Percentiles rank a stretch among this genome's conserved stretches.
These are phyloP conservation scores for Sporormia fimetaria DNA, from an alignment of 495 filamentous ascomycete species.

Conservation along the genomic window DNA sequence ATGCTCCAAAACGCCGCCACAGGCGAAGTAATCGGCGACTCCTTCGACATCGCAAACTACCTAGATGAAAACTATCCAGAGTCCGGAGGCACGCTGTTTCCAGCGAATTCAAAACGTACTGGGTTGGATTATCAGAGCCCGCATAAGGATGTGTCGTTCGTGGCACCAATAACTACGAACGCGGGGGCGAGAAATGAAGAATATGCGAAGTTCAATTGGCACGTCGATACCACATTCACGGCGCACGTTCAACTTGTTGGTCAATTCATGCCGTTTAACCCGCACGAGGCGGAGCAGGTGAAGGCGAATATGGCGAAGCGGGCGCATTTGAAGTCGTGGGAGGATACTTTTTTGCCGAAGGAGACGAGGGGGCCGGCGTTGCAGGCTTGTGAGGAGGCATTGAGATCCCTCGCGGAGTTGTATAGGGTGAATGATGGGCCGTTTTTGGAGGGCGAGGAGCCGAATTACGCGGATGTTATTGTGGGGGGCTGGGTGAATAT, in stretches of 20 bases:
- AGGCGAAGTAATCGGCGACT: constrained; percentile 41
- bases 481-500: constrained; percentile 51
- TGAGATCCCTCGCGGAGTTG: constrained; percentile 38
- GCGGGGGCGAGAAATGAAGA: constrained; percentile 11
- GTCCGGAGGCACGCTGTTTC: constrained; percentile 35
- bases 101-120: constrained; percentile 11
- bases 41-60: constrained; percentile 51
- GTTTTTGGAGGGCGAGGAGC: constrained; percentile 38
- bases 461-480: constrained; percentile 51
- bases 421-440: constrained; percentile 38
- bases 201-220: constrained; percentile 38
- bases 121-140: constrained; percentile 20
- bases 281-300: constrained; percentile 31
- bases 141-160: constrained; percentile 16
- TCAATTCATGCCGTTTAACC: constrained; percentile 37
- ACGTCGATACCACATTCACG: constrained; percentile 43
- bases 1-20: constrained; percentile 42
- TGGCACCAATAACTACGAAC: constrained; percentile 17
- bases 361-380: constrained; percentile 36
- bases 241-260: constrained; percentile 30
- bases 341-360: constrained; percentile 36
- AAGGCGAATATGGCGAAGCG: constrained; percentile 40
- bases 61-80: constrained; percentile 41
- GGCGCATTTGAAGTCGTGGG: constrained; percentile 37
- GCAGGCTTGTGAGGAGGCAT: constrained; percentile 31